A percentile compares a stretch with the other conserved stretches of the same genome.
These are phyloP conservation scores for Obba rivulosa DNA, from an alignment of 768 basidiomycete species.

Conservation along the genomic window DNA sequence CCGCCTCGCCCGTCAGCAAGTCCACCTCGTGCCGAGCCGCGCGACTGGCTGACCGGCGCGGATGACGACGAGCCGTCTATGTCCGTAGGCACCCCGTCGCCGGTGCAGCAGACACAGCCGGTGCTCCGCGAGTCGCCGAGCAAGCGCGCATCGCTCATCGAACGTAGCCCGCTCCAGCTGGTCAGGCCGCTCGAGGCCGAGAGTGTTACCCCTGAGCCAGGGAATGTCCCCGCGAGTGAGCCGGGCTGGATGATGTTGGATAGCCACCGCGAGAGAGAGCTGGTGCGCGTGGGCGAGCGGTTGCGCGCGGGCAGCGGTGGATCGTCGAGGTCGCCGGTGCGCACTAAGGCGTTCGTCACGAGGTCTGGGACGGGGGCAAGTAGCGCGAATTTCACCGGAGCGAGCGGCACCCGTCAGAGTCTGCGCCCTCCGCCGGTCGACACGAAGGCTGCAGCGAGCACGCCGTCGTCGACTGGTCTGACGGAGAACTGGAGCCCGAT, in stretches of 20 bases:
- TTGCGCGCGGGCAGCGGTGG: conserved; percentile 4
- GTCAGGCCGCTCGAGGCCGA: conserved; percentile 26
- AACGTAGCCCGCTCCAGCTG: conserved; percentile 33
- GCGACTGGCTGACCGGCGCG: conserved; percentile 76
- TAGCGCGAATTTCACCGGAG: not conserved
- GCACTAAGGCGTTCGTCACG: conserved; percentile 15
- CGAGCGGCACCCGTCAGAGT: conserved; percentile 1
- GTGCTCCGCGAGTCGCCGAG: conserved; percentile 65
- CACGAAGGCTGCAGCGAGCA: conserved; percentile 2
- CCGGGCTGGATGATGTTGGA: conserved; percentile 7
- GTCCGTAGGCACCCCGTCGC: not conserved
- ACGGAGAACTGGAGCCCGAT: conserved; percentile 47
- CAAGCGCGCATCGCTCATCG: conserved; percentile 66
- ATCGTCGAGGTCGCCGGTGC: conserved; percentile 8
- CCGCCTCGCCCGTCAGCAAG: conserved; percentile 21
- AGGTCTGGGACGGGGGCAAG: conserved; percentile 6
- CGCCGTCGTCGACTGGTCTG: conserved; percentile 20
- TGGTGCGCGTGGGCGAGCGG: conserved; percentile 6
- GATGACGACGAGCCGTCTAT: conserved; percentile 32
- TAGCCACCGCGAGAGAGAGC: conserved; percentile 7
- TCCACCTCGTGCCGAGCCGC: conserved; percentile 29
- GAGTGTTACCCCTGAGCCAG: conserved; percentile 6
- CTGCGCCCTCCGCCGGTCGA: conserved; percentile 13
- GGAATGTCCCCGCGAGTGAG: not conserved
- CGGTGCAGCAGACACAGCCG: conserved; percentile 27